Base-by-base conservation (phyloP, 1,284 basidiomycete species). In the Malassezia sympodialis region DNA sequence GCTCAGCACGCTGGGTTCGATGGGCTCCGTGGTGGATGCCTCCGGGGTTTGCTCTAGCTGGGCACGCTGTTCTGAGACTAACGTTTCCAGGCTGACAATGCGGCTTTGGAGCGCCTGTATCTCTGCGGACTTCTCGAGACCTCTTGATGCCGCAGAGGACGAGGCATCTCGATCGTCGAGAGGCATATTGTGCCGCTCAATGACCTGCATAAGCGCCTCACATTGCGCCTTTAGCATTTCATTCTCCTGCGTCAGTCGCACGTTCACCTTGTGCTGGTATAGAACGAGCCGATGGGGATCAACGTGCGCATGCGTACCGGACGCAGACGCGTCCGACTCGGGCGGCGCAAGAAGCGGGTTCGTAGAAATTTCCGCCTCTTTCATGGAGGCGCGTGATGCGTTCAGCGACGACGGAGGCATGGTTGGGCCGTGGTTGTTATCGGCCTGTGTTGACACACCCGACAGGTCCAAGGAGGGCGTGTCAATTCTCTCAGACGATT, bases 241-340 rank as follows among this genome's bases (percentile, higher is more conserved):
- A 31, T 57, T 57, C 23, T 57, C 55, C 2, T 28, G 21, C 4
- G 55, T 51, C 10, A 57, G 55, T 26, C 45, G 40, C 35, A 34
- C 34, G 21, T 57, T 57, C 14, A 57, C 31, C 15, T 57, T 44
- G 49, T 57, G 49, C 27, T 57, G 55, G 45, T 57, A 57, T 34
- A 48, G 14, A 5, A 52, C 26, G 4, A 57, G 46, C 8, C 55
- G 49, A 23, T 52, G 21, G 1, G 51, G 37, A 21, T 57, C 55
- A 4, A 57, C 49, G 28, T 52, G 55, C 11, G 49, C 19, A n/a
- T 49, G 46, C 4, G 37, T 19, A 10, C 37, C 37, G 15, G 37
- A 21, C 17, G 8, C n/a, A 15, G 37, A 12, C 37, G 17, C 17
- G 17, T 39, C 37, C 10, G 37, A 11, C 19, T 21, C 37, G 19